Evolutionary conservation across 2,329 filamentous ascomycete species (phyloP), one percentile per base, ranked within the genome.

Genomic region (Phaeomoniella chlamydospora): DNA sequence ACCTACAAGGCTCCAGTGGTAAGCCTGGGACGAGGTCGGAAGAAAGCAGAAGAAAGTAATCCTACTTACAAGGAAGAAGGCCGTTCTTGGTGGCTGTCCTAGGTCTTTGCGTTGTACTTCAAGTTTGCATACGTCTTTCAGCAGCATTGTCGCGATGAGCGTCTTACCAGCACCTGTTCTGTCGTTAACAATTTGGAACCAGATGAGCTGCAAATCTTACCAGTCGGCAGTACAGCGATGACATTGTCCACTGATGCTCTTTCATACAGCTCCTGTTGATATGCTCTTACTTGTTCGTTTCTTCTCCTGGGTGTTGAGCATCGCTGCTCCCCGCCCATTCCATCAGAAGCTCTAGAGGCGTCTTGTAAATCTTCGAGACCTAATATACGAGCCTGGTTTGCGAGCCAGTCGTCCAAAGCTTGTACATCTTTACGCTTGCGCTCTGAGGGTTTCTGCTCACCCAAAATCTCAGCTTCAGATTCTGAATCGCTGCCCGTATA

Each of bases 141-240:
- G 68, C 4, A 98, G 67, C 2, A 96, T 68, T 1, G 84, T 86
- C 0, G 90, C 87, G 46, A 98, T 94, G n/a, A 94, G 65, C 0
- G 90, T 98, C 59, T 98, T 98, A 2, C 90, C 90, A 3, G 85
- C 86, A 10, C 90, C 81, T 78, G 39, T 37, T n/a, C 32, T 35
- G 14, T 29, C 43, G 11, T 6, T 12, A 18, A 22, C 29, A 36
- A 15, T 9, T 37, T 29, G 41, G 32, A n/a, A 14, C 12, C 11
- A 19, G 18, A 15, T 35, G 17, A 9, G 17, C 26, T 19, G 14
- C 22, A 31, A 15, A 5, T 35, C 18, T 35, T 52, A 77, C 76
- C 85, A n/a, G 88, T 94, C 49, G 92, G 86, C 1, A 96, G 68
- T 1, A 98, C 90, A 1, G 90, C 87, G 45, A 98, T 93, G 5